Conservation (phyloP, 106 monocot species). For the Allium cepa region DNA sequence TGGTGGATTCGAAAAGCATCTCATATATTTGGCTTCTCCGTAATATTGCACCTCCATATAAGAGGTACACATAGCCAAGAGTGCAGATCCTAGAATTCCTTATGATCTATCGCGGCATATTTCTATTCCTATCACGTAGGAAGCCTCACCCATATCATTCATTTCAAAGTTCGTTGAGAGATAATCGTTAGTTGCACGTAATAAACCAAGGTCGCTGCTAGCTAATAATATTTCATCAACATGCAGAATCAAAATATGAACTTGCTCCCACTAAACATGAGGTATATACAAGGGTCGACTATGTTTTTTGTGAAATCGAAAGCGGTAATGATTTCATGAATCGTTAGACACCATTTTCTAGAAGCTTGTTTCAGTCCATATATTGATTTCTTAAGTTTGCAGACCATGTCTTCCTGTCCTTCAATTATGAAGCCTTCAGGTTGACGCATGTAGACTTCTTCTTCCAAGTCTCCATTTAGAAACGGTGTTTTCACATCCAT, state of each 20-base stretch:
- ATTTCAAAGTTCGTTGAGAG: not conserved
- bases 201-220: not conserved
- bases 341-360: not conserved
- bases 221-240: not conserved
- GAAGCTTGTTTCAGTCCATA: constrained; percentile 1
- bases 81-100: not conserved
- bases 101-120: not conserved
- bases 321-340: not conserved
- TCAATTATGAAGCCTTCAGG: not conserved
- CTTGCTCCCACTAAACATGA: not conserved
- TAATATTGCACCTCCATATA: no score
- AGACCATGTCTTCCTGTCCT: not conserved
- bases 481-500: not conserved
- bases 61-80: no score
- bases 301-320: not conserved
- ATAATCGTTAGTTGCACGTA: not conserved
- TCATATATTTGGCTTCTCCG: no score
- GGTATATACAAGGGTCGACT: not conserved
- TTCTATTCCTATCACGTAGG: not conserved
- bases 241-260: not conserved
- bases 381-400: not conserved
- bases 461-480: not conserved
- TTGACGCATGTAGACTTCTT: not conserved
- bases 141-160: not conserved
- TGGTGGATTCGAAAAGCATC: no score